phyloP scores from a whole-genome alignment of 78 protist genomes.

The Emiliania huxleyi region DNA sequence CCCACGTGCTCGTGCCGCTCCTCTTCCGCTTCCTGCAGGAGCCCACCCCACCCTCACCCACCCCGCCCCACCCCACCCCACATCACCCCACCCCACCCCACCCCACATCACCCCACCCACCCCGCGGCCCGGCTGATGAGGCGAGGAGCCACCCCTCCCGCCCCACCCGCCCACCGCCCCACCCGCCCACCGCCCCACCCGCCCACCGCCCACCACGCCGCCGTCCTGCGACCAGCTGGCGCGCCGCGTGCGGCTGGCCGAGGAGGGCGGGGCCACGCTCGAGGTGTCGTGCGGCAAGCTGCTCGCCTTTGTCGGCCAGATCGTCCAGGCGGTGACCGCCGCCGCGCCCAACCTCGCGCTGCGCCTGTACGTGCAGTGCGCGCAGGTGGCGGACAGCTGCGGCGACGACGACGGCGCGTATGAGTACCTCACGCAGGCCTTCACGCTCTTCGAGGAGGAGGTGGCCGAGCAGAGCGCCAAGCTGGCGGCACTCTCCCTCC shows the following conservation, averaged over 20 bases:
- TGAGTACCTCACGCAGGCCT: slow-evolving; percentile 79
- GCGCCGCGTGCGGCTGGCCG: neutral
- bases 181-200: neutral
- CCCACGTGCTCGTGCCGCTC: slow-evolving; percentile 39
- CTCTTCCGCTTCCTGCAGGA: slow-evolving; percentile 25
- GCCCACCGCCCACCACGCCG: neutral
- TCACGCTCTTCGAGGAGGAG: slow-evolving; percentile 87
- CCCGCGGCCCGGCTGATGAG: neutral
- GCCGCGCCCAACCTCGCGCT: slow-evolving; percentile 59
- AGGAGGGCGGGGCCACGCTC: neutral
- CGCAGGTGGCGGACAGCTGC: slow-evolving; percentile 76
- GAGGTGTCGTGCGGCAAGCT: neutral
- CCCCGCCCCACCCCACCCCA: too few relatives aligned
- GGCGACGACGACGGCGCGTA: slow-evolving; percentile 59
- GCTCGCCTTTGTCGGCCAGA: neutral
- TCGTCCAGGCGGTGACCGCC: neutral
- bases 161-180: too few relatives aligned
- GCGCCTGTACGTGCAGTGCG: slow-evolving; percentile 75
- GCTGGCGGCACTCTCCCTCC: slow-evolving; percentile 55
- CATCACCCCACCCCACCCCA: too few relatives aligned
- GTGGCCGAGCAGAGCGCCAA: slow-evolving; percentile 75
- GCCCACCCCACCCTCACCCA: too few relatives aligned
- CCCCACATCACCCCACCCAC: too few relatives aligned
- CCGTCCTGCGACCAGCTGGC: neutral
- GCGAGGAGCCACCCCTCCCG: neutral